Evolutionary conservation across 345 rosid genomes (phyloP).

Genomic region (Populus pruinosa): DNA sequence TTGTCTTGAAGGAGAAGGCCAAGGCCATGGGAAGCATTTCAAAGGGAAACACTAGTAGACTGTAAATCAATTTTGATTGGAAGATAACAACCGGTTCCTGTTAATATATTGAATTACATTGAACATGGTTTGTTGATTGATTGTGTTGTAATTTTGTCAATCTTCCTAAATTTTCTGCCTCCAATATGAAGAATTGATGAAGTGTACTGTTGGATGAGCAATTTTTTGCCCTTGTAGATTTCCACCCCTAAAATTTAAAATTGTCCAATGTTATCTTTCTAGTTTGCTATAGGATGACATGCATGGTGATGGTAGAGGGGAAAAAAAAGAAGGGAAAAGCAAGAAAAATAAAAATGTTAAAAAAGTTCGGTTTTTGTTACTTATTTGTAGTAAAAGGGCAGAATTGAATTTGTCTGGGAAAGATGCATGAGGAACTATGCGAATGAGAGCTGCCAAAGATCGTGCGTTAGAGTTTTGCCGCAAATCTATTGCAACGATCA

Average conservation of each 20-base stretch:
- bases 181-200: background rate
- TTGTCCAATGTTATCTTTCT: too few relatives aligned
- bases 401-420: slow-evolving; percentile 19
- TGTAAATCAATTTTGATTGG: slow-evolving; percentile 26
- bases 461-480: slow-evolving; percentile 19
- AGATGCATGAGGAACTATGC: slow-evolving; percentile 4
- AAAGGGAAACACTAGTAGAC: slow-evolving; percentile 46
- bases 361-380: too few relatives aligned
- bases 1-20: slow-evolving; percentile 21
- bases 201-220: background rate
- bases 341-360: too few relatives aligned
- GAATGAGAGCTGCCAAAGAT: slow-evolving; percentile 17
- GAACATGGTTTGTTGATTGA: background rate
- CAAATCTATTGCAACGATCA: slow-evolving; percentile 36
- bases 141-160: background rate
- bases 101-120: background rate
- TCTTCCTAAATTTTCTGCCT: background rate
- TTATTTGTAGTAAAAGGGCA: too few relatives aligned
- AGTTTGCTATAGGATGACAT: too few relatives aligned
- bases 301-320: too few relatives aligned
- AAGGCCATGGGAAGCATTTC: slow-evolving; percentile 68
- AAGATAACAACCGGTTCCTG: background rate
- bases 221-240: too few relatives aligned
- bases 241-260: too few relatives aligned
- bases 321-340: too few relatives aligned